Conservation (phyloP, 2,329 filamentous ascomycete species). For the Didymella keratinophila region DNA sequence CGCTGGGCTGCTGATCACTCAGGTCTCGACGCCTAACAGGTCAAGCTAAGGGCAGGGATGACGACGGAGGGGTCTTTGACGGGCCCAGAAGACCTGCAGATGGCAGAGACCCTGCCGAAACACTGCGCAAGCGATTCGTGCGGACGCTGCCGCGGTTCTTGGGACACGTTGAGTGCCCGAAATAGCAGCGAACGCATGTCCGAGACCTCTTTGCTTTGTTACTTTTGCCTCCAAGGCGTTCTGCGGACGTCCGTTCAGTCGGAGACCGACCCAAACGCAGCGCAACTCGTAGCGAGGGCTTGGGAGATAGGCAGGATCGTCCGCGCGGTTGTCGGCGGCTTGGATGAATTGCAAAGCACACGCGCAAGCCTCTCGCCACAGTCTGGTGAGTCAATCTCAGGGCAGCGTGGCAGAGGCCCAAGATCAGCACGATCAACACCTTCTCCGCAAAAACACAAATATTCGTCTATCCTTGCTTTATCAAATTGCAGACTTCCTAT, state of each 20-base stretch:
- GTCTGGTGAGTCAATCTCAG: conserved; percentile 21
- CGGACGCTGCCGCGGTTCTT: conserved; percentile 15
- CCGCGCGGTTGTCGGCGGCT: conserved; percentile 9
- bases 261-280: conserved; percentile 17
- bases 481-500: conserved; percentile 6
- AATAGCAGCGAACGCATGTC: conserved; percentile 21
- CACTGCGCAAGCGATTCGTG: conserved; percentile 22
- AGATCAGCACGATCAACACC: conserved; percentile 30
- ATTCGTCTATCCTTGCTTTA: conserved; percentile 12
- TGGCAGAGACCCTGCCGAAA: conserved; percentile 19
- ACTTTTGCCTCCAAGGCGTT: conserved; percentile 18
- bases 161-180: conserved; percentile 18
- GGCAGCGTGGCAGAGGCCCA: conserved; percentile 7
- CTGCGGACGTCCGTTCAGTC: conserved; percentile 16
- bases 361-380: conserved; percentile 39
- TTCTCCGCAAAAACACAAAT: conserved; percentile 20
- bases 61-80: conserved; percentile 21
- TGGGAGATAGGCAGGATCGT: conserved; percentile 10
- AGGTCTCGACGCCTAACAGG: conserved; percentile 37
- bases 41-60: conserved; percentile 33
- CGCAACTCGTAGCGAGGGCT: conserved; percentile 13
- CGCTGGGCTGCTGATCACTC: conserved; percentile 31
- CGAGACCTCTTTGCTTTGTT: conserved; percentile 15
- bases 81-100: conserved; percentile 27
- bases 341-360: conserved; percentile 26